Base-by-base conservation (phyloP, 768 basidiomycete genomes). In the Naematelia encephala region DNA sequence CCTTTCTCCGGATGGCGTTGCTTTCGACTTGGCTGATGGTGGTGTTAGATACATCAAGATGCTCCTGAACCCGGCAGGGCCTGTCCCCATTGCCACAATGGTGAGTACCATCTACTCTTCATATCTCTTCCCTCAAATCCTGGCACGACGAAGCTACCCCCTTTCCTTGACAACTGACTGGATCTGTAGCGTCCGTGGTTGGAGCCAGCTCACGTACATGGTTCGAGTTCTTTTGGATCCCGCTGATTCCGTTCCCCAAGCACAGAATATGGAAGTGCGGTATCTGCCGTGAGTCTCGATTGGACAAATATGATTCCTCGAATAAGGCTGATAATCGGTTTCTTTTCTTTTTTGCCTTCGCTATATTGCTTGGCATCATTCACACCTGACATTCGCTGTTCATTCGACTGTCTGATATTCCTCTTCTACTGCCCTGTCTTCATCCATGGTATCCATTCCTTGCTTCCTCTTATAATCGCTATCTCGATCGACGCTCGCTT, bases 161-260 rank as follows among this genome's bases (percentile, higher is more conserved):
- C n/a, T n/a, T n/a, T n/a, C n/a, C n/a, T n/a, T n/a, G n/a, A n/a
- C n/a, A n/a, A n/a, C n/a, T n/a, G n/a, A n/a, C n/a, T n/a, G n/a
- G n/a, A 57, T 46, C 14, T 28, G 13, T 51, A 69, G 67, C 64
- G 12, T 57, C 61, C 2, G 67, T 68, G 26, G 67, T 70, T 22
- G 67, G 64, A 4, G 69, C 67, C 27, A 51, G 34, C 23, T 55
- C 57, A 3, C 46, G 66, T 21, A 70, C 65, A 27, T 65, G 67
- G 64, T 73, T 73, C 59, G 69, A 73, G 42, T 63, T 73, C 51
- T 73, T 73, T 60, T 73, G 69, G 69, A 64, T 73, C 21, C 69
- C 69, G 3, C 51, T 73, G 14, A 66, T 73, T 16, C 72, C 72
- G 23, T 70, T 70, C 56, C 47, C 28, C 10, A 70, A 69, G 62